Evolutionary conservation across 2,329 filamentous ascomycete genomes (phyloP).

Genomic region (Exophiala lecanii-corni): DNA sequence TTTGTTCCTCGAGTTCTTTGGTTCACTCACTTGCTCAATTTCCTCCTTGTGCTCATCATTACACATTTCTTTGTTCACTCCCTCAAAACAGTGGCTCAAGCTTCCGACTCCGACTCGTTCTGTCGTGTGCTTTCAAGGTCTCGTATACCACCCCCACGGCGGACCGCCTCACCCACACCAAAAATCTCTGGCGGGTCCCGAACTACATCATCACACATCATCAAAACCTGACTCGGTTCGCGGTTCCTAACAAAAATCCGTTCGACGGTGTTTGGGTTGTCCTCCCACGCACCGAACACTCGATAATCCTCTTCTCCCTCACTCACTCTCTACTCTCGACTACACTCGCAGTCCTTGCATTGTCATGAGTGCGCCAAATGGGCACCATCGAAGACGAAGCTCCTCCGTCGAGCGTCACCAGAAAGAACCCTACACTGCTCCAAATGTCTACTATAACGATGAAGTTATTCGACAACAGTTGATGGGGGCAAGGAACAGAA

Average conservation of each 20-base stretch:
- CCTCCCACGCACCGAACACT: too few species aligned
- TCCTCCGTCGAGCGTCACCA: constrained; percentile 34
- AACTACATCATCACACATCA: constrained; percentile 11
- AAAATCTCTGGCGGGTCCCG: constrained; percentile 9
- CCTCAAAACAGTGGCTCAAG: too few species aligned
- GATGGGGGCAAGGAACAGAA: constrained; percentile 46
- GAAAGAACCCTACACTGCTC: constrained; percentile 52
- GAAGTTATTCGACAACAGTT: constrained; percentile 43
- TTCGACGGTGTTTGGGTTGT: too few species aligned
- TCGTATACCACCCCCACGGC: constrained; percentile 1
- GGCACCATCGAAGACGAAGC: constrained; percentile 35
- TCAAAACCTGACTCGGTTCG: too few species aligned
- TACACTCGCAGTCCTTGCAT: background rate
- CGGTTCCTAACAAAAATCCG: too few species aligned
- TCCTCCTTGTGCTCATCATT: too few species aligned
- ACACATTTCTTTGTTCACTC: too few species aligned
- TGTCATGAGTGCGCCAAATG: constrained; percentile 39
- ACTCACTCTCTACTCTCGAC: background rate
- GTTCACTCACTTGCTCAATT: too few species aligned
- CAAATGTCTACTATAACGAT: constrained; percentile 57
- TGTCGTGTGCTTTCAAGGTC: too few species aligned
- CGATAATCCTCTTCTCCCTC: background rate
- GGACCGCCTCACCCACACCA: too few species aligned
- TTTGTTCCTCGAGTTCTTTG: too few species aligned
- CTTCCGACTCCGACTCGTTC: too few species aligned